A percentile compares a stretch with the other conserved stretches of the same genome.
Evolutionary conservation across 495 filamentous ascomycete genomes (phyloP).

Genomic region (Margaritispora aquatica): DNA sequence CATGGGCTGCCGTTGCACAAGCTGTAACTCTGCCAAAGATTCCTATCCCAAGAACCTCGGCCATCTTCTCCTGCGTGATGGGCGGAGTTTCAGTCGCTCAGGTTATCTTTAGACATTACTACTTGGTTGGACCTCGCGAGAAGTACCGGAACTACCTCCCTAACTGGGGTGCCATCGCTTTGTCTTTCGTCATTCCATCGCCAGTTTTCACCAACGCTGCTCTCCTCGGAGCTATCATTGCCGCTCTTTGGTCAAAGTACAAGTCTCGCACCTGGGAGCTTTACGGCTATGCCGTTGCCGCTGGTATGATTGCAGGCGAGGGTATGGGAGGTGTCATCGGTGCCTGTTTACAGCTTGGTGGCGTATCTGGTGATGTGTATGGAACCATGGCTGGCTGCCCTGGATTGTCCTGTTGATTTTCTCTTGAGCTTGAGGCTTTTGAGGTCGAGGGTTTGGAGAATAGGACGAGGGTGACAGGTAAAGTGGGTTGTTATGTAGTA

Average conservation of each 20-base stretch:
- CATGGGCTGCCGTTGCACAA: constrained; percentile 58
- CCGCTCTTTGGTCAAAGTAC: constrained; percentile 53
- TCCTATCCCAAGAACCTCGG: constrained; percentile 48
- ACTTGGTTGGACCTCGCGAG: constrained; percentile 43
- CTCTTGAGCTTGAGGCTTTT: background rate
- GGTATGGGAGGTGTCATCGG: constrained; percentile 59
- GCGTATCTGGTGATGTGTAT: constrained; percentile 38
- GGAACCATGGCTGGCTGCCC: constrained; percentile 47
- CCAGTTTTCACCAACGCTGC: constrained; percentile 52
- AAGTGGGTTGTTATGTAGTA: background rate
- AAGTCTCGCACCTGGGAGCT: constrained; percentile 49
- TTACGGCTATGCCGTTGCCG: constrained; percentile 60
- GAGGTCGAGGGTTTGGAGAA: background rate
- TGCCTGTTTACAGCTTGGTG: constrained; percentile 47
- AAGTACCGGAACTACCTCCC: constrained; percentile 55
- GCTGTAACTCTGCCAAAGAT: constrained; percentile 56
- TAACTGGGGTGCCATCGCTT: constrained; percentile 61
- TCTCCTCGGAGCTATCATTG: constrained; percentile 49
- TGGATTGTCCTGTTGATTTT: constrained; percentile 26
- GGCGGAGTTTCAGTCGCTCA: constrained; percentile 39
- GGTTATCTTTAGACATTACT: constrained; percentile 53
- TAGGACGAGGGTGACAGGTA: background rate
- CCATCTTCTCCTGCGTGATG: constrained; percentile 50
- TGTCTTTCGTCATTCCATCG: constrained; percentile 56
- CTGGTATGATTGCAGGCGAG: constrained; percentile 63